Base-by-base conservation (phyloP, 179 eudicot species). In the Kewa caespitosa region DNA sequence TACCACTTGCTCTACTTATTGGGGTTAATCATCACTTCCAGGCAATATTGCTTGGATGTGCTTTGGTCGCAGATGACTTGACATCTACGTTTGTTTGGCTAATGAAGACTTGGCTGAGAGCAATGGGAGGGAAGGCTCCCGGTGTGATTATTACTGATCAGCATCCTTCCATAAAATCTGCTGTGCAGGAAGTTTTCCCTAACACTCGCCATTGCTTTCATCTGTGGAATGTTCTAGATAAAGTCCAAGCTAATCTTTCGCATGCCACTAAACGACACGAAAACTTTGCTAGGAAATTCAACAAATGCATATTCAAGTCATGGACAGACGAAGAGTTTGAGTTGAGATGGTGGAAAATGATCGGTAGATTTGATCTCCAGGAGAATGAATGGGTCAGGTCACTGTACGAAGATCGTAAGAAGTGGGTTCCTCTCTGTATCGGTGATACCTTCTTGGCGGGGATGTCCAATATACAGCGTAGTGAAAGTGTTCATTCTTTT, bases 11-110 rank as follows among this genome's bases (percentile, higher is more conserved):
- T 34, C 81, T 86, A 38, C 70, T 86, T 73, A 74, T 86, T 33
- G 89, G 89, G 76, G 89, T 86, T 69, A 86, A 86, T 76, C 85
- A 86, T 67, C 89, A 86, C 77, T 82, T 46, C 69, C 89, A 86
- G 67, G 38, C 82, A 13, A 80, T 84, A 82, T 73, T 84, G 48
- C 85, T 86, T 61, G 89, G 89, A 32, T 86, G 86, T 84, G 89
- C 89, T 34, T 65, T 86, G 64, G 74, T 86, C 66, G 77, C 86
- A 73, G 86, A 86, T 61, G 86, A 79, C 62, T 74, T 63, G 76
- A 70, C 82, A 12, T 70, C 80, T 20, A 74, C 85, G 17, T 81
- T 78, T 81, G 76, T 78, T 72, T 86, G 89, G 89, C 48, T 83
- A 65, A 50, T 86, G 80, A 81, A 77, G 72, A 83, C 89, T 68